phyloP scores from a whole-genome alignment of 257 asterid species.

The Agastache rugosa region DNA sequence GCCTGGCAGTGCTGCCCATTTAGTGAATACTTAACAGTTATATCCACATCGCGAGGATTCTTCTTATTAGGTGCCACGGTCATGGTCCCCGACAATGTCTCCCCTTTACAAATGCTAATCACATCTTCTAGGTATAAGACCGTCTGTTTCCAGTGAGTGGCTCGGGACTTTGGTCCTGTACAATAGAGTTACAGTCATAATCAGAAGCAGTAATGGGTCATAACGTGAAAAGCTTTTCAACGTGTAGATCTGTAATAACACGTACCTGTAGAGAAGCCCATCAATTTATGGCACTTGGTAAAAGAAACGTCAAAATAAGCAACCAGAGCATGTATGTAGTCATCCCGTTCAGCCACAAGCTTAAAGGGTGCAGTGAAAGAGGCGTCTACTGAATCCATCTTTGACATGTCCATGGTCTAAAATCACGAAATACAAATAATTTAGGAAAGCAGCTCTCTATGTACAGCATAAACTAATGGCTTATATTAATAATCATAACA shows the following conservation, averaged over 20 bases:
- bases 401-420: slow-evolving; percentile 96
- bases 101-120: slow-evolving; percentile 84
- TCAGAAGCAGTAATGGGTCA: background rate
- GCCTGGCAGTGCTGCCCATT: slow-evolving; percentile 69
- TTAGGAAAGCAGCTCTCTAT: background rate
- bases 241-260: slow-evolving; percentile 15
- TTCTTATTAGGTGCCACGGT: slow-evolving; percentile 87
- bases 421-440: slow-evolving; percentile 17
- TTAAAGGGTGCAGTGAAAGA: slow-evolving; percentile 96
- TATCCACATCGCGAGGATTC: slow-evolving; percentile 96
- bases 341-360: slow-evolving; percentile 93
- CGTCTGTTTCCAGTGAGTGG: slow-evolving; percentile 98
- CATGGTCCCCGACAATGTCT: slow-evolving; percentile 69
- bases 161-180: slow-evolving; percentile 86
- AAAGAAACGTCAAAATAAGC: slow-evolving; percentile 96
- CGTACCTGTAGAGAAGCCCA: slow-evolving; percentile 94
- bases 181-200: background rate
- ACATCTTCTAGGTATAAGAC: slow-evolving; percentile 93
- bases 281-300: slow-evolving; percentile 80
- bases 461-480: background rate
- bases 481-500: slow-evolving; percentile 3
- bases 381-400: slow-evolving; percentile 84
- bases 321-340: slow-evolving; percentile 94
- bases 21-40: slow-evolving; percentile 68
- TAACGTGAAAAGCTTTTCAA: background rate